Base-by-base conservation (phyloP, 73 alveolate genomes). In the Breviolum minutum region DNA sequence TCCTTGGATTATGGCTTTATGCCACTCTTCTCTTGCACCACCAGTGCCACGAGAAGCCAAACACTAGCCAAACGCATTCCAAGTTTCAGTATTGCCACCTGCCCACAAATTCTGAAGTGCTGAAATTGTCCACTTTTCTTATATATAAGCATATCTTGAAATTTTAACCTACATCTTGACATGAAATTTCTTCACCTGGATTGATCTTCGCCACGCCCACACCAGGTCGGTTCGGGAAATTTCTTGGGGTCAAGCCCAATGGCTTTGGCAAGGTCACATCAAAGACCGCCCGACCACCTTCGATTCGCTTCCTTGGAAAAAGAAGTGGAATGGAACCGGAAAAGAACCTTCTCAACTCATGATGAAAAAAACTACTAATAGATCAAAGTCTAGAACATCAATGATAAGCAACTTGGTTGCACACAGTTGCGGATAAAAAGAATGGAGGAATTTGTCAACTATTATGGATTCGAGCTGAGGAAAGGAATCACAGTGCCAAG, bases 181-280 rank as follows among this genome's bases (percentile, higher is more conserved):
- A 76, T 14, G 63, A 76, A 20, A n/a, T 71, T 16, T 29, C 71
- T 22, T 60, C 96, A 79, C 99, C 99, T 94, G n/a, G 40, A 40
- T 74, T 79, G 92, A 94, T 94, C 82, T 70, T 85, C 29, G 99
- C 99, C 77, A 94, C 79, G 81, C 99, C 99, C 40, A 94, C 99
- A 73, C 99, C 99, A 5, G 99, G 93, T 54, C 99, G 80, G 71
- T 74, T 77, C 16, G 99, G 99, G 92, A 94, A 94, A 30, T 94
- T 81, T 61, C 54, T 74, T 68, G 99, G 99, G 24, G 99, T 94
- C 32, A 94, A 17, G 60, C 99, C 99, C 81, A 94, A 22, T 4
- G 99, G 99, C 93, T 94, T 94, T 13, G 69, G 63, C 22, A 94
- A 24, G 71, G 99, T 94, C 71, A 94, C 99, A 54, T 94, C 99